These are phyloP conservation scores for Moricandia arvensis DNA, from an alignment of 345 rosid species.

Conservation along the genomic window DNA sequence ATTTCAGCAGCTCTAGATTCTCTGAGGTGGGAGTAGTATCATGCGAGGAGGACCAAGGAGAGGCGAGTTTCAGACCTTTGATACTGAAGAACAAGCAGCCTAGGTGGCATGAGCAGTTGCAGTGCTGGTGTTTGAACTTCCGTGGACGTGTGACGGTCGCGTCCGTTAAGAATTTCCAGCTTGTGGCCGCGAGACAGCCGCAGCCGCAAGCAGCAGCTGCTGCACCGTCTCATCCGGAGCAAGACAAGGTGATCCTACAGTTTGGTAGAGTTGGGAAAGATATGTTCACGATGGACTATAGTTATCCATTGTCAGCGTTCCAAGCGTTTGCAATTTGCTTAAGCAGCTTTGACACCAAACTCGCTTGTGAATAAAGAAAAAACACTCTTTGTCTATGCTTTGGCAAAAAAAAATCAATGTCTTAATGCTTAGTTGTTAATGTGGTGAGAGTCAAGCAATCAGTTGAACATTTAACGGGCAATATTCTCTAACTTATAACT, in stretches of 20 bases:
- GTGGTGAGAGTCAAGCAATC: constrained; percentile 10
- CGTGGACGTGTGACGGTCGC: constrained; percentile 68
- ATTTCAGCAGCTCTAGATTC: constrained; percentile 59
- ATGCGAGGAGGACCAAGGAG: constrained; percentile 39
- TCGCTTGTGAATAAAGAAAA: constrained; percentile 84
- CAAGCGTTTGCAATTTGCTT: constrained; percentile 96
- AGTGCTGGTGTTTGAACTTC: constrained; percentile 68
- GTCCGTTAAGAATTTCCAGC: constrained; percentile 66
- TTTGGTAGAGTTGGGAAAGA: constrained; percentile 95
- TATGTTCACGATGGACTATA: constrained; percentile 96
- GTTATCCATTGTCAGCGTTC: constrained; percentile 91
- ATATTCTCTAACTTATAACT: background rate
- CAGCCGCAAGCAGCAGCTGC: constrained; percentile 39
- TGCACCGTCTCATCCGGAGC: constrained; percentile 53
- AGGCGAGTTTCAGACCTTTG: constrained; percentile 46
- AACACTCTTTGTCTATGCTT: constrained; percentile 5
- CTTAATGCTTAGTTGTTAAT: constrained; percentile 15
- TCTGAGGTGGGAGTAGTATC: constrained; percentile 45
- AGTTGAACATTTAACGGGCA: constrained; percentile 9
- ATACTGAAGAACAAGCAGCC: constrained; percentile 63
- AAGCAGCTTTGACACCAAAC: constrained; percentile 98
- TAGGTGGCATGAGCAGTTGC: constrained; percentile 70
- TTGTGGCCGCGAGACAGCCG: constrained; percentile 45
- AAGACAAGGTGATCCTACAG: constrained; percentile 89
- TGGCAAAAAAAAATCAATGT: constrained; percentile 21